Conservation (phyloP, 352 stramenopile genomes). For the Globisporangium rhizosaccharum region DNA sequence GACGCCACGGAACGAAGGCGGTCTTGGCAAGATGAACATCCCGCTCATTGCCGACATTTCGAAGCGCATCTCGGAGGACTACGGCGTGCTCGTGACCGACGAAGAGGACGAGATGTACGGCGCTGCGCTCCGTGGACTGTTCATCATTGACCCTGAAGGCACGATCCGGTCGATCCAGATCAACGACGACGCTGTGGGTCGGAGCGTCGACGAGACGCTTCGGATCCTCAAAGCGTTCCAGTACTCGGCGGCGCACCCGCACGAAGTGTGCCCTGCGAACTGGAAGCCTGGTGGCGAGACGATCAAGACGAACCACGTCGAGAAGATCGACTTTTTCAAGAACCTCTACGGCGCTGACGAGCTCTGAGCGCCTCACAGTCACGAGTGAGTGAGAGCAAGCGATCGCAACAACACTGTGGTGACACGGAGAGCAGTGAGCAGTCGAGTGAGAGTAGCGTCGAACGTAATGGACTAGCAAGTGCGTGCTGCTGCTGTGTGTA, state of each 20-base stretch:
- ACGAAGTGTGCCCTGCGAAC: constrained; percentile 85
- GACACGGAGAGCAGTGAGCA: too few relatives aligned
- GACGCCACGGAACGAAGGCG: constrained; percentile 70
- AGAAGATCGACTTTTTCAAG: constrained; percentile 83
- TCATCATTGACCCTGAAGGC: constrained; percentile 82
- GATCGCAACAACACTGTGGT: too few relatives aligned
- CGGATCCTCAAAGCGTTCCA: constrained; percentile 85
- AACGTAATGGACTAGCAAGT: too few relatives aligned
- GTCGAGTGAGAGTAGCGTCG: too few relatives aligned
- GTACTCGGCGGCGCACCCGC: constrained; percentile 59
- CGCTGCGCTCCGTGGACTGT: constrained; percentile 67
- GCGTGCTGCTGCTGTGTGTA: too few relatives aligned
- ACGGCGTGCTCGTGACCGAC: constrained; percentile 80
- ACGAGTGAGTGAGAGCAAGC: too few relatives aligned
- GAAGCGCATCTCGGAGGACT: constrained; percentile 82
- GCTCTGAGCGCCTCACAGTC: constrained; percentile 17
- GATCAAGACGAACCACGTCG: constrained; percentile 81
- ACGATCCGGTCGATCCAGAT: constrained; percentile 83
- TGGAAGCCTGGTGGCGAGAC: constrained; percentile 80
- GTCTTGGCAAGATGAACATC: constrained; percentile 82
- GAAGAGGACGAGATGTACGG: constrained; percentile 78
- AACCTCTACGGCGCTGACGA: constrained; percentile 67
- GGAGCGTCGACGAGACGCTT: constrained; percentile 79
- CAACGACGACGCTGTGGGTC: constrained; percentile 78
- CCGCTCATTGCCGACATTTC: constrained; percentile 74